phyloP scores from a whole-genome alignment of 2,329 filamentous ascomycete genomes.

The Fragosphaeria purpurea region DNA sequence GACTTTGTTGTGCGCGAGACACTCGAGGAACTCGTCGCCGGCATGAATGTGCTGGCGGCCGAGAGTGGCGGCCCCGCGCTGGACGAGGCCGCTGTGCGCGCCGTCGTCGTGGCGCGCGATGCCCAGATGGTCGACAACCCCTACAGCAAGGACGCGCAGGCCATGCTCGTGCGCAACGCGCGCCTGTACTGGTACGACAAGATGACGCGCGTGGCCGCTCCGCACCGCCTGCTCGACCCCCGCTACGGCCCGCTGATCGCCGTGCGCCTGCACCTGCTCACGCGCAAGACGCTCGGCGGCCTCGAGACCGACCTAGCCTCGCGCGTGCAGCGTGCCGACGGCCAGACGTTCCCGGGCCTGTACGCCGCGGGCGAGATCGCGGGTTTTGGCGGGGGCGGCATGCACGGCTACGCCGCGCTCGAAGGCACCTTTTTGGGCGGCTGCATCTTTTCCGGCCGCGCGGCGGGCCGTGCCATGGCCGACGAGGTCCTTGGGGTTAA shows the following conservation, averaged over 20 bases:
- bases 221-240: conserved; percentile 43
- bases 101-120: conserved; percentile 43
- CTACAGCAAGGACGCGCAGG: conserved; percentile 51
- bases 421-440: conserved; percentile 54
- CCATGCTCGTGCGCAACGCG: conserved; percentile 50
- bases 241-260: conserved; percentile 50
- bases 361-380: conserved; percentile 52
- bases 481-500: conserved; percentile 27
- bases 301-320: conserved; percentile 49
- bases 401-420: conserved; percentile 52
- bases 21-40: conserved; percentile 42
- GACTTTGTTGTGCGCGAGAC: conserved; percentile 51
- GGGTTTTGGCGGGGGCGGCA: conserved; percentile 52
- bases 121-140: conserved; percentile 44
- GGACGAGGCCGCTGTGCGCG: conserved; percentile 32
- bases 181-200: conserved; percentile 46
- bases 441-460: conserved; percentile 52
- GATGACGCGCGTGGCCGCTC: conserved; percentile 39
- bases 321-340: conserved; percentile 41
- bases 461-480: conserved; percentile 44
- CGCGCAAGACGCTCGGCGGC: conserved; percentile 50
- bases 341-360: conserved; percentile 40
- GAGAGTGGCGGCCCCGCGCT: conserved; percentile 37
- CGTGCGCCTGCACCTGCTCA: conserved; percentile 50
- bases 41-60: conserved; percentile 47